Base-by-base conservation (phyloP, 2,329 filamentous ascomycete species). In the Curvularia lunata region DNA sequence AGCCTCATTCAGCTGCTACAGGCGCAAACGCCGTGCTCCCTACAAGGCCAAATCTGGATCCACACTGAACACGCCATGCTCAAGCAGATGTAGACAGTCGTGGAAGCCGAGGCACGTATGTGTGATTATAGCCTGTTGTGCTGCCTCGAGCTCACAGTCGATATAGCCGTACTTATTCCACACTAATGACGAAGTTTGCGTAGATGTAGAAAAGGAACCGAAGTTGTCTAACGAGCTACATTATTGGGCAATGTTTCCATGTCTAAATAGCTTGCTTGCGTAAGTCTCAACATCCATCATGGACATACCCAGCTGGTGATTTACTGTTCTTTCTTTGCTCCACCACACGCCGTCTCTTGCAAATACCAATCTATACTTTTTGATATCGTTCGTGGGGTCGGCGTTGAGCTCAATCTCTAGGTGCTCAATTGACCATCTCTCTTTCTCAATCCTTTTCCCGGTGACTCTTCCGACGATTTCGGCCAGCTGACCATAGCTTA, bases 301-400 rank as follows among this genome's bases (percentile, higher is more conserved):
- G 1, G 70, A 48, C 25, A 88, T 82, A 0, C 79, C 80, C 37
- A 81, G 74, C 69, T 81, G 65, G 2, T 66, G 59, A 72, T 88
- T 89, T 61, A 85, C 65, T 7, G 85, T 88, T 59, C 68, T 68
- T 9, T 78, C 70, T 67, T 79, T 75, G 7, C 82, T 80, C 88
- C 88, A 90, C 38, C 80, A 81, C 5, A 88, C 82, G 0, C 87
- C 88, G 7, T 73, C 76, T 0, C 85, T 85, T 53, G 82, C 85
- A 78, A 90, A 90, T 0, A 87, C 83, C 59, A 83, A 77, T 21
- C 84, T 78, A 73, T 90, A 90, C 75, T 85, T 88, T 64, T 80
- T 79, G 67, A 88, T 77, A 2, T 68, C 69, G 65, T 85, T 79
- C 0, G 73, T 75, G 0, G 83, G 81, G 5, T 85, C 79, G 10